Evolutionary conservation across 495 filamentous ascomycete genomes (phyloP), one percentile per base, ranked within the genome.

Genomic region (Pseudoneurospora amorphoporcata): DNA sequence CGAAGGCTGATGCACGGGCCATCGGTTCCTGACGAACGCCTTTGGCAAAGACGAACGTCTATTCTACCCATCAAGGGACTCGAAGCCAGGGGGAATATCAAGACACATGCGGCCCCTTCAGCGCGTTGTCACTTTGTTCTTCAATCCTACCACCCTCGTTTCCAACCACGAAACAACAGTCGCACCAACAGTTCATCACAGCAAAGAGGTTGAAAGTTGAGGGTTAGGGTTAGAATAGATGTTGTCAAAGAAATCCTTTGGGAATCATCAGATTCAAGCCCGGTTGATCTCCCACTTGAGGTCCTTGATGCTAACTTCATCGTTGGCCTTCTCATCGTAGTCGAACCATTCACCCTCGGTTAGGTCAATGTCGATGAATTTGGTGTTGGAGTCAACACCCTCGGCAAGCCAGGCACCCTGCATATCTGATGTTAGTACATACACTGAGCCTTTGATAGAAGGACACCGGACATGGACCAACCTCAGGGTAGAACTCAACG

Each of bases 401-500:
- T 92, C 92, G 0, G 89, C 94, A 71, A 93, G 85, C 92, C 92
- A 99, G 35, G 97, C 91, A 3, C 95, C 95, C 91, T 94, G 68
- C 16, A 70, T 53, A 35, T 23, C 23, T 9, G 37, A 23, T 42
- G 39, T 19, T 14, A 68, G 41, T 53, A 8, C 40, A 47, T 72
- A 0, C 7, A 41, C 37, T 69, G 38, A 35, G 40, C 0, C 32
- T 23, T n/a, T 0, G 32, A 45, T 39, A 39, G 5, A 69, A n/a
- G 39, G 4, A 70, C 7, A n/a, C 40, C 3, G 5, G 39, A 40
- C 7, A 35, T 10, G 38, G 35, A 73, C 86, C 75, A 80, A 96
- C 94, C 80, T 97, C 94, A 40, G 94, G 86, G 75, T 89, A 92
- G 81, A 98, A 99, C 68, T 94, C 91, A 0, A 87, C 88, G 76